Evolutionary conservation across 2,329 filamentous ascomycete genomes (phyloP).

Genomic region (Zymoseptoria brevis): DNA sequence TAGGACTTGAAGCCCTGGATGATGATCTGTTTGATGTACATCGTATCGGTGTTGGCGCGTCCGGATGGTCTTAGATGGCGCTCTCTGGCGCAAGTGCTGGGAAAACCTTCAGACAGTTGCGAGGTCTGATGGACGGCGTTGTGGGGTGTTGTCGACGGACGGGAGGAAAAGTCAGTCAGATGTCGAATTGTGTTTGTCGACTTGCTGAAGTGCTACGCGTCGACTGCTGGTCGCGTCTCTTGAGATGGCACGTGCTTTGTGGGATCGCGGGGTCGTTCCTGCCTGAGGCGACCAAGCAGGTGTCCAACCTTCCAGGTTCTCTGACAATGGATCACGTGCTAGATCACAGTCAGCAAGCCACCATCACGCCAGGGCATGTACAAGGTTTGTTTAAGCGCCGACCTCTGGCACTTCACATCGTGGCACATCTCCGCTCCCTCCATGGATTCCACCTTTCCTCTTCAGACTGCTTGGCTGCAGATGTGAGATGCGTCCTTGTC

Average conservation of each 20-base stretch:
- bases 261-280: neutral
- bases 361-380: too few species aligned
- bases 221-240: neutral
- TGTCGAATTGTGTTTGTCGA: neutral
- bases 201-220: neutral
- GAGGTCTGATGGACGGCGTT: neutral
- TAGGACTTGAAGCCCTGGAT: constrained; percentile 97
- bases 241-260: neutral
- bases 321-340: too few species aligned
- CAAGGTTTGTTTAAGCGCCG: too few species aligned
- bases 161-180: neutral
- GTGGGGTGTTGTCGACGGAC: neutral
- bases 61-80: neutral
- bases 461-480: neutral
- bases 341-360: too few species aligned
- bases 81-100: neutral
- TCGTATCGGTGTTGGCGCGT: constrained; percentile 31
- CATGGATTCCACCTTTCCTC: neutral
- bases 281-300: too few species aligned
- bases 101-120: neutral
- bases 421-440: neutral
- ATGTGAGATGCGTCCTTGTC: neutral
- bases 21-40: constrained; percentile 99
- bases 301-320: too few species aligned
- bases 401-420: too few species aligned